Evolutionary conservation across 1,139 yeast species (phyloP).

Genomic region (Scheffersomyces cryptocercus): DNA sequence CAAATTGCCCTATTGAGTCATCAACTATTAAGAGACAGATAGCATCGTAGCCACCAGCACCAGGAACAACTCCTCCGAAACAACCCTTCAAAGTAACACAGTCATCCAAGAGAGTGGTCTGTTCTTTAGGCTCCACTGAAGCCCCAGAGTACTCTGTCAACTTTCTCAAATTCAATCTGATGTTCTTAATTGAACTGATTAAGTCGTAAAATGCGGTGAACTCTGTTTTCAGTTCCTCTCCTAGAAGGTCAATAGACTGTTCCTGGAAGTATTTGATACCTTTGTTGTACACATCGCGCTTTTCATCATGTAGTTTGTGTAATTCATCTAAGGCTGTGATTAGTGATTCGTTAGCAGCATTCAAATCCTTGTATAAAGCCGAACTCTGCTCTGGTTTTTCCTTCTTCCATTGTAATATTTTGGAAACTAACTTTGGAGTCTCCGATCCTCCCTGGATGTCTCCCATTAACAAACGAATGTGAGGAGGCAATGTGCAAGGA

Average conservation of each 20-base stretch:
- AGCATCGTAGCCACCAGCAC: constrained; percentile 98
- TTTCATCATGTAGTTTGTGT: constrained; percentile 24
- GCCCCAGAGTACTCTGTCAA: constrained; percentile 73
- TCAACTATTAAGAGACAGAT: constrained; percentile 68
- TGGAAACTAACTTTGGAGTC: constrained; percentile 84
- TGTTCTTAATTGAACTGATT: constrained; percentile 39
- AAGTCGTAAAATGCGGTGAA: constrained; percentile 21
- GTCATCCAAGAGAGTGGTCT: constrained; percentile 68
- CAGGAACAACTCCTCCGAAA: constrained; percentile 93
- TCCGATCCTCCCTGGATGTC: constrained; percentile 92
- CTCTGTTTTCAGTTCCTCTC: background rate
- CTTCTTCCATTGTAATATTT: constrained; percentile 70
- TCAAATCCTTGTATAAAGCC: constrained; percentile 54
- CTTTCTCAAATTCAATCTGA: constrained; percentile 55
- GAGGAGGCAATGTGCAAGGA: constrained; percentile 64
- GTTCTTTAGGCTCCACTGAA: constrained; percentile 82
- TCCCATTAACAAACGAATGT: constrained; percentile 79
- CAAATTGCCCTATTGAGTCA: constrained; percentile 39
- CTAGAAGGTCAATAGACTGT: constrained; percentile 15
- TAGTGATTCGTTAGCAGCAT: constrained; percentile 58
- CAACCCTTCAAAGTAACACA: constrained; percentile 68
- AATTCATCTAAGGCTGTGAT: constrained; percentile 50
- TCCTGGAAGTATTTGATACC: constrained; percentile 6
- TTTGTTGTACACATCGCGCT: constrained; percentile 22
- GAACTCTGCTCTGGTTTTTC: constrained; percentile 52